Percentiles rank a stretch among this genome's conserved stretches.
These are phyloP conservation scores for Cicer yamashitae DNA, from an alignment of 306 rosid species.

Conservation along the genomic window DNA sequence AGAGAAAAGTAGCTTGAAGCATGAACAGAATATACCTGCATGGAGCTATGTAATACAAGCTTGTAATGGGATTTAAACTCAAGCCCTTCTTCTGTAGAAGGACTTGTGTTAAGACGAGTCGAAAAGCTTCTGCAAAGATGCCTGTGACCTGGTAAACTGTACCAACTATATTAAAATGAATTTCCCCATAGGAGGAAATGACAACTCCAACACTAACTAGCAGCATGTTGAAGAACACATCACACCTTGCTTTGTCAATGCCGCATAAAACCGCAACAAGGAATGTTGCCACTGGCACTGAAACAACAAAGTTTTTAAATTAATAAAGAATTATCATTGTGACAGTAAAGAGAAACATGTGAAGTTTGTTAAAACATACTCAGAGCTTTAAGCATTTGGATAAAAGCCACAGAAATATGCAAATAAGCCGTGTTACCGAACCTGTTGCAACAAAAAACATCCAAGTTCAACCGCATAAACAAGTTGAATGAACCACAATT, in stretches of 20 bases:
- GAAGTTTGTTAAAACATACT: constrained; percentile 53
- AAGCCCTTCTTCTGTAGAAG: constrained; percentile 95
- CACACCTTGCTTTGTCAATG: constrained; percentile 90
- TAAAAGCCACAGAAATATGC: constrained; percentile 96
- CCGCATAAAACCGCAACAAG: constrained; percentile 89
- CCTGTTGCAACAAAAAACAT: constrained; percentile 57
- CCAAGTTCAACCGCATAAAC: neutral
- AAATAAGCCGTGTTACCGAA: constrained; percentile 95
- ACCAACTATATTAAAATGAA: constrained; percentile 89
- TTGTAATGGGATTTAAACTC: constrained; percentile 87
- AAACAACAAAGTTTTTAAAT: constrained; percentile 46
- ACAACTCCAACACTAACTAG: constrained; percentile 98
- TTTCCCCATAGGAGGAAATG: constrained; percentile 93
- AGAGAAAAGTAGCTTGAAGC: constrained; percentile 27
- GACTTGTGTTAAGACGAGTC: constrained; percentile 96
- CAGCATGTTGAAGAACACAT: constrained; percentile 90
- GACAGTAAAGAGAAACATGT: constrained; percentile 25
- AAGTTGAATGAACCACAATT: constrained; percentile 5
- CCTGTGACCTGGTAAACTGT: constrained; percentile 93
- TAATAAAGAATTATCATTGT: constrained; percentile 29
- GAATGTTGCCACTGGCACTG: constrained; percentile 98
- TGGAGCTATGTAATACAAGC: constrained; percentile 96
- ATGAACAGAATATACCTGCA: constrained; percentile 73
- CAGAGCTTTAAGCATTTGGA: constrained; percentile 96
- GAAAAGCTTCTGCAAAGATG: constrained; percentile 94